Evolutionary conservation across 1,284 basidiomycete genomes (phyloP).

Genomic region (Cryptococcus sp.): DNA sequence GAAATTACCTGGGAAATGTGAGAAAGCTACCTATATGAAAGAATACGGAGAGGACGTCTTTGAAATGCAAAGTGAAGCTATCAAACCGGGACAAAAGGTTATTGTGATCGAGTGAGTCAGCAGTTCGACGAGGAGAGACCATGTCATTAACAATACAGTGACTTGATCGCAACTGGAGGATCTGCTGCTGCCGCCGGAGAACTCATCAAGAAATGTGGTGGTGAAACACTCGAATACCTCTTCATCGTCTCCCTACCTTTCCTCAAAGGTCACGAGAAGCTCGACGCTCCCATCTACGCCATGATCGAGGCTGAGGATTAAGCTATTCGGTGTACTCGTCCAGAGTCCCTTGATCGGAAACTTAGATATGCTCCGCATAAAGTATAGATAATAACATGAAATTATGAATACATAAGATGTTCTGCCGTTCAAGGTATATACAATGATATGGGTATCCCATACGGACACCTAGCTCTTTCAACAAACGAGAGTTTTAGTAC

Average conservation of each 20-base stretch:
- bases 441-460: neutral
- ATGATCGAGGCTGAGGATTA: constrained; percentile 73
- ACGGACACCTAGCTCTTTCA: neutral
- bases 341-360: neutral
- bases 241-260: constrained; percentile 88
- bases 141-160: constrained; percentile 47
- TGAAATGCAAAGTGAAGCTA: constrained; percentile 88
- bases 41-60: constrained; percentile 90
- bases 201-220: constrained; percentile 76
- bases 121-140: constrained; percentile 7
- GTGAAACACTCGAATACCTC: constrained; percentile 82
- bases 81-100: constrained; percentile 76
- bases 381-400: neutral
- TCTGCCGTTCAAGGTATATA: neutral
- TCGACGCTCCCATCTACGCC: constrained; percentile 82
- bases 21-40: constrained; percentile 77
- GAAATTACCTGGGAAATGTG: constrained; percentile 85
- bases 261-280: constrained; percentile 70
- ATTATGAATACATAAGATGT: neutral
- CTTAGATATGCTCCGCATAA: neutral
- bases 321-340: neutral
- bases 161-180: constrained; percentile 95
- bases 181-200: constrained; percentile 92
- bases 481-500: neutral
- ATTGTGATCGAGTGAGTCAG: constrained; percentile 69